Evolutionary conservation across 1,284 basidiomycete genomes (phyloP).

Genomic region (Irpex sp.): DNA sequence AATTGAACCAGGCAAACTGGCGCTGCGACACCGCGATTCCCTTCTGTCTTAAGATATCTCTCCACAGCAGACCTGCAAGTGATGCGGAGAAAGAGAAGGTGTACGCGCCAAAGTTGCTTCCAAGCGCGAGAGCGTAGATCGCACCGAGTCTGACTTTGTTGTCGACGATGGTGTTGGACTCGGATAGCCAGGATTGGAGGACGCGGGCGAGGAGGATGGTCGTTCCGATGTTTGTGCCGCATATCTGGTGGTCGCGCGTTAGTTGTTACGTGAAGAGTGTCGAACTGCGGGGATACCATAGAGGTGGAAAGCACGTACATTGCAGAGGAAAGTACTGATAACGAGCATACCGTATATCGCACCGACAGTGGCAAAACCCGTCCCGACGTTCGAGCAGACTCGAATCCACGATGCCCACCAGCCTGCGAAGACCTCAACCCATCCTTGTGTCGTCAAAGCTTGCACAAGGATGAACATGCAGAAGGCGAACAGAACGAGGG

Average conservation of each 20-base stretch:
- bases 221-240: slow-evolving; percentile 94
- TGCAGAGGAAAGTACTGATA: slow-evolving; percentile 72
- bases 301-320: slow-evolving; percentile 38
- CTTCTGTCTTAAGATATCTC: slow-evolving; percentile 74
- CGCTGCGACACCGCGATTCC: slow-evolving; percentile 60
- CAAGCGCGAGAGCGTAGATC: slow-evolving; percentile 66
- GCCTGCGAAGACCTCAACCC: slow-evolving; percentile 80
- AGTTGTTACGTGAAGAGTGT: not conserved
- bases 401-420: slow-evolving; percentile 59
- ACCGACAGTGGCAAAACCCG: slow-evolving; percentile 25
- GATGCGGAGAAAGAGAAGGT: slow-evolving; percentile 89
- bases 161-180: slow-evolving; percentile 16
- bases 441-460: slow-evolving; percentile 79
- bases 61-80: slow-evolving; percentile 89
- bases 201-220: slow-evolving; percentile 83
- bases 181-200: slow-evolving; percentile 35
- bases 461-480: slow-evolving; percentile 95
- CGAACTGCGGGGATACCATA: not conserved
- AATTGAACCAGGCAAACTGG: slow-evolving; percentile 75
- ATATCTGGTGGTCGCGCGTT: slow-evolving; percentile 37
- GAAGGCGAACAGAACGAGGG: slow-evolving; percentile 89
- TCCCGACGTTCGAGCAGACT: slow-evolving; percentile 25
- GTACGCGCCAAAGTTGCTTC: slow-evolving; percentile 90
- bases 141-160: slow-evolving; percentile 31
- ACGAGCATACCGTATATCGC: slow-evolving; percentile 43